Base-by-base conservation (phyloP, 441 rosid genomes). In the Populus hybrid region DNA sequence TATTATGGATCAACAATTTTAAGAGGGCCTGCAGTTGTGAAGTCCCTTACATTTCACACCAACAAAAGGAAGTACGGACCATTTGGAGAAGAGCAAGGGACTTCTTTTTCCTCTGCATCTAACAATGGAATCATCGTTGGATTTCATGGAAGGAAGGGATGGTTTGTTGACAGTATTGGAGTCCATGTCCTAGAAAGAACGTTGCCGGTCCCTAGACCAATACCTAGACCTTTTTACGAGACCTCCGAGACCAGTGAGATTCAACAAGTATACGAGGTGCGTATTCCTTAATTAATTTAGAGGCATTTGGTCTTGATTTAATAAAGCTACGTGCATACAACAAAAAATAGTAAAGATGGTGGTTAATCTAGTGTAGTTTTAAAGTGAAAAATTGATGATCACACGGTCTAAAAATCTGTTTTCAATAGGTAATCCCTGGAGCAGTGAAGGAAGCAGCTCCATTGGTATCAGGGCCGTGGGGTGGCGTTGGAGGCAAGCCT, bases 51-150 rank as follows among this genome's bases (percentile, higher is more conserved):
- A 29, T 92, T 94, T 80, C 84, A 90, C 82, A 93, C 97, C 59
- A 93, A 89, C 85, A 89, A 77, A 86, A 89, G 88, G 64, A 93
- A 87, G 83, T 89, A 93, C 68, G 95, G 97, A 67, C 99, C 97
- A 74, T 94, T 79, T 76, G 97, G 99, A 74, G 97, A 90, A 69
- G 97, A 92, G 74, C 93, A 90, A 67, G 97, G 97, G 76, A 86
- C 88, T 72, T 80, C 87, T 18, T 94, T 94, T 78, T 64, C 90
- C 4, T 86, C 89, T 76, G 86, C 84, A 69, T 66, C 73, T 5
- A 84, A 85, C 1, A 91, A 86, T 78, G 97, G 92, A 18, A 87
- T 76, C 72, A 36, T 82, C 26, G 79, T 78, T 26, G 82, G 84
- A 12, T 82, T 78, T 71, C 82, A 82, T 72, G 82, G 84, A 1